phyloP scores from a whole-genome alignment of 2,329 filamentous ascomycete genomes.

The Dactylellina leptospora region DNA sequence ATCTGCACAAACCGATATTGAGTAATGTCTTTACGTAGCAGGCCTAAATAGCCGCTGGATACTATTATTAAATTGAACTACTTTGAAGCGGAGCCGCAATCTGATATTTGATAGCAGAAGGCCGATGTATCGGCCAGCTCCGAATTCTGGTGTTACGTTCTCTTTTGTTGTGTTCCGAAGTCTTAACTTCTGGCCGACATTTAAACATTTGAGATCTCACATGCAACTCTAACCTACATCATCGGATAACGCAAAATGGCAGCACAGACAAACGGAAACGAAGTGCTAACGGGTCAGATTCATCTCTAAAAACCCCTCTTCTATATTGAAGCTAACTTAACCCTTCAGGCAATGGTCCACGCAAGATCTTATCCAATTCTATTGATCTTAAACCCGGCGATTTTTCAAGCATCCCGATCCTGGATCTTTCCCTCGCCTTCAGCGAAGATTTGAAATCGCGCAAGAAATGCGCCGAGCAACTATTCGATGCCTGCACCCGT shows the following conservation, averaged over 20 bases:
- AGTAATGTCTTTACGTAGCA: too few relatives aligned
- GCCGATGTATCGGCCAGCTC: constrained; percentile 36
- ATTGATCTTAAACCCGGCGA: constrained; percentile 38
- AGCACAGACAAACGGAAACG: constrained; percentile 6
- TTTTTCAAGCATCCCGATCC: constrained; percentile 65
- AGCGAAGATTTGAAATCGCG: constrained; percentile 60
- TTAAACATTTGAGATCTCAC: not conserved
- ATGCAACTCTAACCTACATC: not conserved
- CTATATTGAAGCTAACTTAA: not conserved
- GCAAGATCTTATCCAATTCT: constrained; percentile 48
- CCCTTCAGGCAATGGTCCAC: constrained; percentile 34
- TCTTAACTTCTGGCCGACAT: not conserved
- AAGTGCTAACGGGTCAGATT: constrained; percentile 12
- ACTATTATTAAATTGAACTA: not conserved
- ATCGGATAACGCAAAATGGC: too few relatives aligned
- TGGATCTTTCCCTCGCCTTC: constrained; percentile 64
- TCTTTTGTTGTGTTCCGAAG: constrained; percentile 14
- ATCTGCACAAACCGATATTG: too few relatives aligned
- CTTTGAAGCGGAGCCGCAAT: not conserved
- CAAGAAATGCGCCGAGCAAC: constrained; percentile 61
- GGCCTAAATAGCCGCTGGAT: not conserved
- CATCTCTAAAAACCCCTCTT: not conserved
- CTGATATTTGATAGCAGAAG: constrained; percentile 25
- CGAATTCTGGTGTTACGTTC: constrained; percentile 18
- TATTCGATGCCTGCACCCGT: constrained; percentile 64